Evolutionary conservation across 2,329 filamentous ascomycete species (phyloP), one percentile per base, ranked within the genome.

Genomic region (Aquanectria penicillioides): DNA sequence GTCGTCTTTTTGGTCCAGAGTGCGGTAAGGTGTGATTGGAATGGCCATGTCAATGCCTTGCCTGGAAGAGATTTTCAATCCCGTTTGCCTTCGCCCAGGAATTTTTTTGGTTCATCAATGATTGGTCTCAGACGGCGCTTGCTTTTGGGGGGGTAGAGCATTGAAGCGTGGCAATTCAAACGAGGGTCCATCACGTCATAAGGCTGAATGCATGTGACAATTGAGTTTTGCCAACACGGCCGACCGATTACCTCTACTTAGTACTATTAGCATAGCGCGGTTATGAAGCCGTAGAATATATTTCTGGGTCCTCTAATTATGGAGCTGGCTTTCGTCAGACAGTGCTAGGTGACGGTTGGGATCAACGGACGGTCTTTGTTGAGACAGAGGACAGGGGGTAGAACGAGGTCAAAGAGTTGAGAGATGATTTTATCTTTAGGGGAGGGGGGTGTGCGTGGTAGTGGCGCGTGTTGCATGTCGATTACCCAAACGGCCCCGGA

Each of bases 271-370:
- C n/a, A n/a, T n/a, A n/a, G n/a, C n/a, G n/a, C n/a, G n/a, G n/a
- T n/a, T n/a, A n/a, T n/a, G n/a, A n/a, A n/a, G n/a, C n/a, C n/a
- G n/a, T n/a, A n/a, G n/a, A n/a, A n/a, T n/a, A n/a, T n/a, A n/a
- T n/a, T n/a, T n/a, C n/a, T n/a, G n/a, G n/a, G n/a, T n/a, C n/a
- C n/a, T n/a, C n/a, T n/a, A n/a, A n/a, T n/a, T n/a, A n/a, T n/a
- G n/a, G n/a, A n/a, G n/a, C n/a, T n/a, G n/a, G n/a, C n/a, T n/a
- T n/a, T n/a, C n/a, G n/a, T n/a, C n/a, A n/a, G n/a, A n/a, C n/a
- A n/a, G n/a, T n/a, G n/a, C n/a, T n/a, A n/a, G n/a, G n/a, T n/a
- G 41, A 46, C 41, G 33, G 41, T 46, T 50, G 47, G 33, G 33
- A 15, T n/a, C 11, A 23, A 37, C 15, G 47, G 36, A 15, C 13